Evolutionary conservation across 495 filamentous ascomycete genomes (phyloP).

Genomic region (Ramalina intermedia): DNA sequence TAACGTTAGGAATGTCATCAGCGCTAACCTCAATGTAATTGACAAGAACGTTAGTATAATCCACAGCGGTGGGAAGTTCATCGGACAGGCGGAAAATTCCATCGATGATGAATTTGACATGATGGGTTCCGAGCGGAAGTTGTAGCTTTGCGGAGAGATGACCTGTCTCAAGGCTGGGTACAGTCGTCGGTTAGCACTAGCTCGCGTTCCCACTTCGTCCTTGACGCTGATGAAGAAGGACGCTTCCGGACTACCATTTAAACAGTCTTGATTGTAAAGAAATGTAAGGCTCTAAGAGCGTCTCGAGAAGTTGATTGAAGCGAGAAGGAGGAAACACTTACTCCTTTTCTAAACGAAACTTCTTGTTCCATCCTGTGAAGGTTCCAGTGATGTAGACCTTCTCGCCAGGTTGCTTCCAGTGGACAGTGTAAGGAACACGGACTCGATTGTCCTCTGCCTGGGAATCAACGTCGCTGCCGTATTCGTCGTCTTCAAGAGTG

Average conservation of each 20-base stretch:
- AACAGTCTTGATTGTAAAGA: not conserved
- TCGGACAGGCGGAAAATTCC: conserved; percentile 80
- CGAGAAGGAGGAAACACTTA: conserved; percentile 31
- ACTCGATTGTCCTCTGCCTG: conserved; percentile 37
- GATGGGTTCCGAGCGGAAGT: conserved; percentile 84
- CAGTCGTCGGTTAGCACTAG: conserved; percentile 10
- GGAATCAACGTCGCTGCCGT: conserved; percentile 51
- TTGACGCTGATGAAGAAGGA: not conserved
- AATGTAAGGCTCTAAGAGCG: too few species aligned
- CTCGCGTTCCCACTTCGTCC: not conserved
- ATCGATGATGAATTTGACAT: conserved; percentile 91
- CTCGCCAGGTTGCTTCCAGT: conserved; percentile 66
- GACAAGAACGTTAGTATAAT: conserved; percentile 90
- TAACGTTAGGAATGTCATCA: conserved; percentile 43
- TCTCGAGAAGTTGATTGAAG: not conserved
- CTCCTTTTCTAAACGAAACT: conserved; percentile 72
- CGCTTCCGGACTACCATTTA: not conserved
- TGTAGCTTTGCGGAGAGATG: conserved; percentile 60
- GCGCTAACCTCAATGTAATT: conserved; percentile 93
- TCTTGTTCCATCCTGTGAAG: conserved; percentile 89
- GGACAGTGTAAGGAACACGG: conserved; percentile 64
- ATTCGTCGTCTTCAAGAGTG: conserved; percentile 66
- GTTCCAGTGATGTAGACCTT: conserved; percentile 95
- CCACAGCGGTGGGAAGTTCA: conserved; percentile 81
- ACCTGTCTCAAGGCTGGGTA: conserved; percentile 21